Percentiles rank a stretch among this genome's conserved stretches.
Conservation (phyloP, 169 alveolate species). For the Plasmodium malariae region DNA sequence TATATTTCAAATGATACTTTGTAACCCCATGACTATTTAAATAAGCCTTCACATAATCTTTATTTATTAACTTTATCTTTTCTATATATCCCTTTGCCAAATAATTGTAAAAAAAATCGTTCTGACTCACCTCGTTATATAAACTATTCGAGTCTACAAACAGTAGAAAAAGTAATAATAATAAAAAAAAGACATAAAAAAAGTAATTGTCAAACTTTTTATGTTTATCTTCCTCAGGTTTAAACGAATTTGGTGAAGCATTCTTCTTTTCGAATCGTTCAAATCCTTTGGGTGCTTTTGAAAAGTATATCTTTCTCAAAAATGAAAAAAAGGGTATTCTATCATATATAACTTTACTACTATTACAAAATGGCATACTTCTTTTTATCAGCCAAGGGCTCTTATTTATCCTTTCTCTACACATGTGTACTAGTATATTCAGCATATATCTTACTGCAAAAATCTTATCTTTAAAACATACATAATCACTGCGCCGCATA, state of each 20-base stretch:
- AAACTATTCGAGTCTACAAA: slow-evolving; percentile 78
- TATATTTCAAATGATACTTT: slow-evolving; percentile 65
- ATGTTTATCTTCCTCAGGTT: slow-evolving; percentile 32
- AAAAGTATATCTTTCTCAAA: slow-evolving; percentile 14
- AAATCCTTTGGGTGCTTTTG: slow-evolving; percentile 80
- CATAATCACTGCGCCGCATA: too few relatives aligned
- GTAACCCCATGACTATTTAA: slow-evolving; percentile 71
- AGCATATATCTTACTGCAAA: too few relatives aligned
- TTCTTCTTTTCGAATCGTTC: slow-evolving; percentile 76
- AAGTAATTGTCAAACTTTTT: slow-evolving; percentile 77
- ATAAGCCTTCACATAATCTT: slow-evolving; percentile 83
- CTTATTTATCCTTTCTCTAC: too few relatives aligned
- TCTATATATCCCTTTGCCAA: slow-evolving; percentile 88
- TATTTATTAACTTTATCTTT: slow-evolving; percentile 85
- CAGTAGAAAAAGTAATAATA: slow-evolving; percentile 76
- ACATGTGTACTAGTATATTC: too few relatives aligned
- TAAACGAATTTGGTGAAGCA: slow-evolving; percentile 2
- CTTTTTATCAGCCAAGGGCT: too few relatives aligned
- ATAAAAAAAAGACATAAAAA: slow-evolving; percentile 70
- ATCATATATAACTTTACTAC: not conserved
- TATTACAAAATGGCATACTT: not conserved
- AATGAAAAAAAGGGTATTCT: not conserved
- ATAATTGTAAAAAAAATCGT: slow-evolving; percentile 87
- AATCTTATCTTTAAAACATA: too few relatives aligned
- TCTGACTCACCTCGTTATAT: slow-evolving; percentile 88